Evolutionary conservation across 2,329 filamentous ascomycete species (phyloP).

Genomic region (Canariomyces notabilis): DNA sequence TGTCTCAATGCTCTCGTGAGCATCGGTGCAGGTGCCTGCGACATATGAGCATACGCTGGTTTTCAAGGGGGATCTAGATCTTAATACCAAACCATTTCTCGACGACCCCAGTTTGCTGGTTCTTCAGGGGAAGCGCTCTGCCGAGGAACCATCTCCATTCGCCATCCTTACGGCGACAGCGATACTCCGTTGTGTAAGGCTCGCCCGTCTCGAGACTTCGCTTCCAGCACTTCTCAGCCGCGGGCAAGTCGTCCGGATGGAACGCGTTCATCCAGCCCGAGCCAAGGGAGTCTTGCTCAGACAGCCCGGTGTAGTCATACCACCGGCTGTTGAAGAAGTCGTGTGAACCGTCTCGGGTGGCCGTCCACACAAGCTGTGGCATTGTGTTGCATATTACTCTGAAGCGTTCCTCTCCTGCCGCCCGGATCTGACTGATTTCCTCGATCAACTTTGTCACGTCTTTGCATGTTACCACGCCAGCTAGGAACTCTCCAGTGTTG

Average conservation of each 20-base stretch:
- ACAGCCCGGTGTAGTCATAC: conserved; percentile 72
- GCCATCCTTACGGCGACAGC: conserved; percentile 60
- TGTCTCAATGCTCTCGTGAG: conserved; percentile 67
- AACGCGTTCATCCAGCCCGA: conserved; percentile 59
- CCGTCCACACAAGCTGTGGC: conserved; percentile 70
- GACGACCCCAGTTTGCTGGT: conserved; percentile 61
- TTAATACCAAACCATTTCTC: conserved; percentile 68
- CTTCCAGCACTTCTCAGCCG: conserved; percentile 53
- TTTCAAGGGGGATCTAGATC: neutral
- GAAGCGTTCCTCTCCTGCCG: conserved; percentile 68
- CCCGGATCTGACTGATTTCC: conserved; percentile 63
- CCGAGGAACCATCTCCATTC: conserved; percentile 77
- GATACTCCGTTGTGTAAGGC: conserved; percentile 65
- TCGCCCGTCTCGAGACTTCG: conserved; percentile 62
- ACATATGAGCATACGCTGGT: conserved; percentile 1
- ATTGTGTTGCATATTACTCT: conserved; percentile 70
- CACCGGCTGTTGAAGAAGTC: conserved; percentile 76
- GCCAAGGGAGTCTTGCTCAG: conserved; percentile 57
- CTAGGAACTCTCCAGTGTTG: conserved; percentile 64
- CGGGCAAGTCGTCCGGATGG: conserved; percentile 63
- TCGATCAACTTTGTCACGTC: conserved; percentile 68
- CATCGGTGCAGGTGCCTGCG: conserved; percentile 67
- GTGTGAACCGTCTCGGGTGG: conserved; percentile 57
- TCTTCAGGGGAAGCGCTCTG: conserved; percentile 62
- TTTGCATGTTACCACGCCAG: conserved; percentile 65